phyloP scores from a whole-genome alignment of 2,329 filamentous ascomycete species.

The Alternaria triticimaculans region DNA sequence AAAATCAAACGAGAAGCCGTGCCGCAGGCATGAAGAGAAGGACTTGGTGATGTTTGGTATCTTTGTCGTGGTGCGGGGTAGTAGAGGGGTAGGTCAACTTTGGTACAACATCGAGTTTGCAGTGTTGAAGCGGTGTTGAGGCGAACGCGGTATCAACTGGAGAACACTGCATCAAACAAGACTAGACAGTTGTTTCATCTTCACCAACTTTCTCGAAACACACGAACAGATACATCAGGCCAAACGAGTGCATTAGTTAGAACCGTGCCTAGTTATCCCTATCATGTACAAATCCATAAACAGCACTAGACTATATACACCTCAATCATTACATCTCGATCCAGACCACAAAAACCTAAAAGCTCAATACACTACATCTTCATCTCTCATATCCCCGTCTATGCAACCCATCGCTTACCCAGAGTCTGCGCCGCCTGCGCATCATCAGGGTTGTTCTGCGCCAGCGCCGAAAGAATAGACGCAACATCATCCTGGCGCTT shows the following conservation, averaged over 20 bases:
- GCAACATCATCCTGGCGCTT: slow-evolving; percentile 25
- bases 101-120: neutral
- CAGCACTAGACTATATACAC: neutral
- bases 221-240: neutral
- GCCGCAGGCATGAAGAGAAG: neutral
- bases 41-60: no score
- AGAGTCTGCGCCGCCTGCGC: slow-evolving; percentile 21
- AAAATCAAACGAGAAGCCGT: accelerated
- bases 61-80: neutral
- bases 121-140: neutral
- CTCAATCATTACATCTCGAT: neutral
- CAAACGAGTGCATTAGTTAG: neutral
- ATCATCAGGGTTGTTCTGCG: slow-evolving; percentile 32
- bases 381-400: neutral
- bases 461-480: slow-evolving; percentile 29
- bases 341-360: no score
- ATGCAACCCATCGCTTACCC: slow-evolving; percentile 4
- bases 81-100: neutral
- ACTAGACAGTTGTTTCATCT: neutral
- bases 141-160: accelerated
- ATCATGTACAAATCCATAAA: neutral
- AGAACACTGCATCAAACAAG: neutral
- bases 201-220: accelerated
- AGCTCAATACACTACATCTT: neutral
- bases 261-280: neutral